A percentile compares a stretch with the other conserved stretches of the same genome.
These are phyloP conservation scores for Tuber melanosporum DNA, from an alignment of 495 filamentous ascomycete species.

Conservation along the genomic window DNA sequence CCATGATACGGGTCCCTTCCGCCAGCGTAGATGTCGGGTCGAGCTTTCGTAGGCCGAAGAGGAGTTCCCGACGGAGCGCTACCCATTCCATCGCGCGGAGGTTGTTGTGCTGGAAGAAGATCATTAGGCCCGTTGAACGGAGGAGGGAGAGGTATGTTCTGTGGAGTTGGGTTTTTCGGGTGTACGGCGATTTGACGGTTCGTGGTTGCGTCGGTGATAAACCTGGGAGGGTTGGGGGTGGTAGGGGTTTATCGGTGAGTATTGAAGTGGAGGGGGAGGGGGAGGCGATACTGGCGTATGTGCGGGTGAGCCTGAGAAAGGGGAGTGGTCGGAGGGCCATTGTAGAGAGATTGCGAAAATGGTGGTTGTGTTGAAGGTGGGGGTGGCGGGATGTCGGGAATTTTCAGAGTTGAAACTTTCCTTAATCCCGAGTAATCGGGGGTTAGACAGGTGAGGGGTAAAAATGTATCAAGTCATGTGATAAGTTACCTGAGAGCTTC, in stretches of 20 bases:
- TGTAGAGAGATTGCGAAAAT: not conserved
- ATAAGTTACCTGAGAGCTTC: not conserved
- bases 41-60: slow-evolving; percentile 59
- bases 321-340: not conserved
- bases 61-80: slow-evolving; percentile 74
- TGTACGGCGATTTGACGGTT: slow-evolving; percentile 75
- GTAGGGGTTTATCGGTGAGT: slow-evolving; percentile 11
- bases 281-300: slow-evolving; percentile 49
- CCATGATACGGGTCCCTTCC: slow-evolving; percentile 64
- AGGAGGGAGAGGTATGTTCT: slow-evolving; percentile 89
- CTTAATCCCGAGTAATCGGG: not conserved
- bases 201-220: slow-evolving; percentile 62
- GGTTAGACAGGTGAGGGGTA: not conserved
- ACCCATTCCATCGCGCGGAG: slow-evolving; percentile 81
- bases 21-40: slow-evolving; percentile 36
- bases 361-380: not conserved
- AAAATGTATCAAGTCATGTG: not conserved
- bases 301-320: not conserved
- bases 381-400: not conserved
- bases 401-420: not conserved
- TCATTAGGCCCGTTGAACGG: slow-evolving; percentile 76
- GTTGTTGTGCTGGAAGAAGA: slow-evolving; percentile 97
- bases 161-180: slow-evolving; percentile 90
- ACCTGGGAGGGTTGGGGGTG: slow-evolving; percentile 6
- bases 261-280: slow-evolving; percentile 57